Base-by-base conservation (phyloP, 495 filamentous ascomycete genomes). In the Penicillium coprophilum region DNA sequence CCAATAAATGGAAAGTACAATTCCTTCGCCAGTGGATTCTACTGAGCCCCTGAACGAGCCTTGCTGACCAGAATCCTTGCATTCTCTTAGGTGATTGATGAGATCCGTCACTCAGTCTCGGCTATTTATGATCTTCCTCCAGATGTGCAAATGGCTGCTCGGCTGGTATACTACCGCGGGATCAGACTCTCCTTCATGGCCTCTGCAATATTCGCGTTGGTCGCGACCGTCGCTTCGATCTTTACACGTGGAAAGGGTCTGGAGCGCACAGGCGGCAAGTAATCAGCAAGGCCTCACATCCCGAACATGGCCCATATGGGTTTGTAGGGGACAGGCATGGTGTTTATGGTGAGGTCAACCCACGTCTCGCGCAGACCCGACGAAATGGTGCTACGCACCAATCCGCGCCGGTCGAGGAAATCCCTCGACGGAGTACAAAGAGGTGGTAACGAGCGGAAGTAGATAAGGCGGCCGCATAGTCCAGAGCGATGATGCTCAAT, bases 1-100 rank as follows among this genome's bases (percentile, higher is more conserved):
- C 83, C 71, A 76, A 86, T 61, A 85, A 85, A 82, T 79, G 79
- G 78, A 85, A 80, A 81, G 84, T 87, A 83, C 75, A 65, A 69
- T 66, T 71, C 71, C 60, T 64, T 52, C 67, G 61, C 47, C 28
- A 44, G 21, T 48, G 38, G n/a, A 28, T n/a, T 24, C 11, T 49
- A 19, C 17, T 41, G 17, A 7, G 12, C 21, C 15, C 40, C 6
- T 50, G 53, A 51, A 23, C 38, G 47, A 36, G 6, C 36, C 21
- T 36, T 39, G 57, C 61, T 66, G 63, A 72, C 55, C 60, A 58
- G 6, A 2, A 27, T 34, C 6, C 44, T 67, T 34, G 45, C 36
- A 56, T 44, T 40, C 28, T 11, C 31, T 53, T 64, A 85, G 82
- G 65, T 85, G 40, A 81, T 85, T 34, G 76, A 83, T 36, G 77